Evolutionary conservation across 1,284 basidiomycete species (phyloP).

Genomic region (Cerrena zonata): DNA sequence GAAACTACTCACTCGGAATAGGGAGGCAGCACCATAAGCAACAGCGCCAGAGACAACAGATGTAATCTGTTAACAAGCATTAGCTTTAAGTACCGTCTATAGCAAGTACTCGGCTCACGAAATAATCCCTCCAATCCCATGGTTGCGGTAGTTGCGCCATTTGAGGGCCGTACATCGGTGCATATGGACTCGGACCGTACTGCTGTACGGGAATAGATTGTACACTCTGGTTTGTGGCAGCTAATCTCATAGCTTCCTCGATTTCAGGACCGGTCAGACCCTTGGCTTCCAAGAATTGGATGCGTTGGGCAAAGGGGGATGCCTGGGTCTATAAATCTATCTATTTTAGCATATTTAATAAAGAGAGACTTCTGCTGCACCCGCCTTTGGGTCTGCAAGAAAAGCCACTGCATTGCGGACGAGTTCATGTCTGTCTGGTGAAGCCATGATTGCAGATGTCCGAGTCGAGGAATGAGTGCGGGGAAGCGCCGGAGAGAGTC

Average conservation of each 20-base stretch:
- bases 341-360: constrained; percentile 6
- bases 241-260: constrained; percentile 76
- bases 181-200: constrained; percentile 42
- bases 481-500: constrained; percentile 13
- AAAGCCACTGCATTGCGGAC: constrained; percentile 78
- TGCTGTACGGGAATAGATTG: constrained; percentile 22
- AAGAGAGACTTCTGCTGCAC: constrained; percentile 9
- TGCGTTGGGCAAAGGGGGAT: constrained; percentile 76
- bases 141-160: constrained; percentile 44
- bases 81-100: neutral
- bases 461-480: constrained; percentile 1
- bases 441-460: constrained; percentile 32
- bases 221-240: constrained; percentile 31
- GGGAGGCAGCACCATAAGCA: constrained; percentile 80
- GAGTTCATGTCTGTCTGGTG: constrained; percentile 63
- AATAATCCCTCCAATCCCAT: constrained; percentile 93
- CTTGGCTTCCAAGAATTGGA: constrained; percentile 92
- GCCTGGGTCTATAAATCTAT: constrained; percentile 50
- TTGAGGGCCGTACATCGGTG: constrained; percentile 28
- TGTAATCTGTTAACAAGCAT: constrained; percentile 66
- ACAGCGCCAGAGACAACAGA: constrained; percentile 86
- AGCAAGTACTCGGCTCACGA: constrained; percentile 49
- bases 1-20: constrained; percentile 65
- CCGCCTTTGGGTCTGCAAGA: constrained; percentile 70
- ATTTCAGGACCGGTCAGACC: constrained; percentile 83